A percentile compares a stretch with the other conserved stretches of the same genome.
phyloP scores from a whole-genome alignment of 1,284 basidiomycete species.

The Xanthoconium separans region DNA sequence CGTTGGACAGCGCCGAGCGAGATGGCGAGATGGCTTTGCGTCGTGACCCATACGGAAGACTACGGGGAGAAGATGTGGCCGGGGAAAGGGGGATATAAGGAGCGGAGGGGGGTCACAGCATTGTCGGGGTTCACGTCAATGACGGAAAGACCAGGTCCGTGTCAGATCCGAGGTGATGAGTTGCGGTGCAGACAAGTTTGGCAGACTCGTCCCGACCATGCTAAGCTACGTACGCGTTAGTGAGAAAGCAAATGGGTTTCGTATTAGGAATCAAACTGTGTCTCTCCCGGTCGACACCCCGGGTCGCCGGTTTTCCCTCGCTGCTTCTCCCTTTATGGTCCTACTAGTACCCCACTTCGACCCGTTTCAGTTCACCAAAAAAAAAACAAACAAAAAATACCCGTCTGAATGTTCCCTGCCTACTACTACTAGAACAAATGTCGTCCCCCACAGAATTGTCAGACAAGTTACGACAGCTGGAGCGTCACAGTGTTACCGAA shows the following conservation, averaged over 20 bases:
- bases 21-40: conserved; percentile 22
- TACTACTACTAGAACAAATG: conserved; percentile 5
- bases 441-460: conserved; percentile 25
- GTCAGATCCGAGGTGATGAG: conserved; percentile 40
- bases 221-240: too few relatives aligned
- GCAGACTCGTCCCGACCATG: conserved; percentile 36
- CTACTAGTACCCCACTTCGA: background rate
- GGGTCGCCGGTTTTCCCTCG: conserved; percentile 21
- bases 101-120: conserved; percentile 29
- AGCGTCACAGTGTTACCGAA: conserved; percentile 5
- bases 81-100: conserved; percentile 32
- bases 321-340: conserved; percentile 16
- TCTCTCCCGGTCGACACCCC: too few relatives aligned
- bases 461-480: conserved; percentile 23
- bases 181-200: conserved; percentile 38
- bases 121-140: conserved; percentile 39
- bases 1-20: conserved; percentile 23
- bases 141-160: conserved; percentile 31
- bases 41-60: conserved; percentile 29
- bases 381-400: too few relatives aligned
- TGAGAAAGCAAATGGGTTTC: conserved; percentile 16
- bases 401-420: too few relatives aligned
- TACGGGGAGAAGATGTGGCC: conserved; percentile 18
- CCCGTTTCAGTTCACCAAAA: too few relatives aligned
- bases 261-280: too few relatives aligned